These are phyloP conservation scores for Scytalidium sp. DNA, from an alignment of 2,329 filamentous ascomycete genomes.

Conservation along the genomic window DNA sequence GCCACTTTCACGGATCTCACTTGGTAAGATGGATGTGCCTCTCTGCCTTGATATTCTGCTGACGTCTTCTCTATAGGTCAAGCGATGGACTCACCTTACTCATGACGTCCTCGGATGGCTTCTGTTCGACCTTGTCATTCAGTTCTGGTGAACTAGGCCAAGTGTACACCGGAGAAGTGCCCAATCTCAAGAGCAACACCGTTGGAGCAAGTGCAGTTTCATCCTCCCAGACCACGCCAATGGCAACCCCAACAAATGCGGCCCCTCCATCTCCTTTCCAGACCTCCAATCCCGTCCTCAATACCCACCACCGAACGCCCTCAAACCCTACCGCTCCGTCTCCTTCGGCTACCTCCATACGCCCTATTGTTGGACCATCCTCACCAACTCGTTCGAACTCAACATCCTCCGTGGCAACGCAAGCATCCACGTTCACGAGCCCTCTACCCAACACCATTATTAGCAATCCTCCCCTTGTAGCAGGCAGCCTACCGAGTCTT, in stretches of 20 bases:
- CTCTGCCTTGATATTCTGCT: constrained; percentile 5
- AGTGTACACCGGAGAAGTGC: constrained; percentile 67
- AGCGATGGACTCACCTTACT: constrained; percentile 75
- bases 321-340: constrained; percentile 58
- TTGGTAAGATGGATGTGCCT: constrained; percentile 63
- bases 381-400: constrained; percentile 87
- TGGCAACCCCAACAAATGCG: constrained; percentile 67
- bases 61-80: constrained; percentile 50
- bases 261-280: constrained; percentile 59
- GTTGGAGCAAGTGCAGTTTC: constrained; percentile 34
- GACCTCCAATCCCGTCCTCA: constrained; percentile 19
- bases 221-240: constrained; percentile 64
- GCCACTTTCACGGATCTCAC: constrained; percentile 95
- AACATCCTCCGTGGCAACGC: constrained; percentile 73
- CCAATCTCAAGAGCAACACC: constrained; percentile 41
- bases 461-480: constrained; percentile 76
- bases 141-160: constrained; percentile 80
- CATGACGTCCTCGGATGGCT: constrained; percentile 97
- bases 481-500: constrained; percentile 73
- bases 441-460: constrained; percentile 45
- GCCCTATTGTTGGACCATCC: constrained; percentile 61
- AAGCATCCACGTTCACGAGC: constrained; percentile 44
- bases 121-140: constrained; percentile 91
- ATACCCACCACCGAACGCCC: constrained; percentile 52
- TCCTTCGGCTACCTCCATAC: constrained; percentile 46